Conservation (phyloP, 2,329 filamentous ascomycete species). For the Incumbomyces delicatus region DNA sequence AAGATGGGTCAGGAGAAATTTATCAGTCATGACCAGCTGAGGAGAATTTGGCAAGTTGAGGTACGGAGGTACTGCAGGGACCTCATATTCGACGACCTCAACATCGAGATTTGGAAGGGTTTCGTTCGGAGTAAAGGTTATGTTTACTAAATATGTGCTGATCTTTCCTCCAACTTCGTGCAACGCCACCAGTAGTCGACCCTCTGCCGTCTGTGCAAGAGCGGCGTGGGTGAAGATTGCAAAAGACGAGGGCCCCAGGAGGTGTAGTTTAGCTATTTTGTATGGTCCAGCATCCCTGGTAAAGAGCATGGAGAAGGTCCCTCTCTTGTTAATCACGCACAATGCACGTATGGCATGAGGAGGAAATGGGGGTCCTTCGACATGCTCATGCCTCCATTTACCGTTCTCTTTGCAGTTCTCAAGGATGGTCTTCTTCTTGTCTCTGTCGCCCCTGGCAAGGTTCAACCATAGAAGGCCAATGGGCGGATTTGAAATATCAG, state of each 20-base stretch:
- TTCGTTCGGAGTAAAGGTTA: slow-evolving; percentile 12
- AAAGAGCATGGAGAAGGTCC: slow-evolving; percentile 65
- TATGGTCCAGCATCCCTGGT: slow-evolving; percentile 63
- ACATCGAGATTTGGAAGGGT: slow-evolving; percentile 29
- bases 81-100: slow-evolving; percentile 25
- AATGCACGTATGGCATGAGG: slow-evolving; percentile 52
- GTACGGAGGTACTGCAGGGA: slow-evolving; percentile 10
- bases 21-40: slow-evolving; percentile 12
- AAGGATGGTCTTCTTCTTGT: slow-evolving; percentile 22
- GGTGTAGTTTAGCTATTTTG: slow-evolving; percentile 47
- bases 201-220: slow-evolving; percentile 31
- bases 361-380: slow-evolving; percentile 55
- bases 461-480: slow-evolving; percentile 81
- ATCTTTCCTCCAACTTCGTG: slow-evolving; percentile 12
- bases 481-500: slow-evolving; percentile 65
- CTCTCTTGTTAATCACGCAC: slow-evolving; percentile 65
- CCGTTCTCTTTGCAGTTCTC: slow-evolving; percentile 50
- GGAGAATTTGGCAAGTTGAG: slow-evolving; percentile 31
- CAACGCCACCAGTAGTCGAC: slow-evolving; percentile 17
- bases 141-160: slow-evolving; percentile 12
- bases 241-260: slow-evolving; percentile 9
- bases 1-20: slow-evolving; percentile 61
- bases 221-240: slow-evolving; percentile 29
- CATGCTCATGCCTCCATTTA: slow-evolving; percentile 60
- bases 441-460: slow-evolving; percentile 36